These are phyloP conservation scores for Cryptosporidium tyzzeri DNA, from an alignment of 169 alveolate genomes.

Conservation along the genomic window DNA sequence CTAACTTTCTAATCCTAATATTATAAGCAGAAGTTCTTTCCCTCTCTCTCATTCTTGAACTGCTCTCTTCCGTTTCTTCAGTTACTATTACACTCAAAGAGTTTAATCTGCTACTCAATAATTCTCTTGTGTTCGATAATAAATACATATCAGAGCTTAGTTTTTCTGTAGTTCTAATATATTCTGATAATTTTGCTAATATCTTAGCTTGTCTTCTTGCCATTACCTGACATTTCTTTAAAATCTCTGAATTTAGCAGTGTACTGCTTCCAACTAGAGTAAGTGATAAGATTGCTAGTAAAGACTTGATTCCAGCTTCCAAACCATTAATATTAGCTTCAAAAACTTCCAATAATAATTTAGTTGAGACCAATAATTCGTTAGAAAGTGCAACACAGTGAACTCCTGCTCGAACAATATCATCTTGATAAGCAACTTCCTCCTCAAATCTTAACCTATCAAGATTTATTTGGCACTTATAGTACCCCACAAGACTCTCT, in stretches of 20 bases:
- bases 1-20: neutral
- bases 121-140: too few relatives aligned
- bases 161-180: neutral
- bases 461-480: neutral
- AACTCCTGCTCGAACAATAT: neutral
- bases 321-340: neutral
- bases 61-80: neutral
- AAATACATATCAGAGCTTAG: too few relatives aligned
- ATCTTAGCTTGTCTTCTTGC: neutral
- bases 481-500: neutral
- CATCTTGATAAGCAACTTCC: neutral
- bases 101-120: too few relatives aligned
- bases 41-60: neutral
- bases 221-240: neutral
- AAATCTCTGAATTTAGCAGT: neutral
- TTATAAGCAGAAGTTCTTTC: neutral
- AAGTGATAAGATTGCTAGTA: neutral
- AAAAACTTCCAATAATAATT: neutral
- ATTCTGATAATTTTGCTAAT: too few relatives aligned
- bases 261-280: neutral
- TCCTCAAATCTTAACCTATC: neutral
- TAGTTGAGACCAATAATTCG: neutral
- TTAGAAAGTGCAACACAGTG: neutral
- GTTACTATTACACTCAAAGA: too few relatives aligned
- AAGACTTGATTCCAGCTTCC: neutral